Base-by-base conservation (phyloP, 495 filamentous ascomycete species). In the Apodospora peruviana region DNA sequence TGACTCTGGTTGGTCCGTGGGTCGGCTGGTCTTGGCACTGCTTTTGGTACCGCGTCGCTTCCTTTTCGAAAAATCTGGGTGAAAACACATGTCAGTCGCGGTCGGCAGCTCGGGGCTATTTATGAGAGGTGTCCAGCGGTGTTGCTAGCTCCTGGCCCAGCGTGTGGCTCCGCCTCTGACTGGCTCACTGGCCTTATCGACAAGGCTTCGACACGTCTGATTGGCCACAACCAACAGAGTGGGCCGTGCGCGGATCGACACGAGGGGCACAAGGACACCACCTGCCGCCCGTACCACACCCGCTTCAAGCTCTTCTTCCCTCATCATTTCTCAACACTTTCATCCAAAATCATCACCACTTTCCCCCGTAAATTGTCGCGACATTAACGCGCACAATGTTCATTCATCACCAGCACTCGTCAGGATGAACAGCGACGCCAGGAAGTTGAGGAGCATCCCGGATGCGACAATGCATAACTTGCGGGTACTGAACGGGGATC, bases 101-200 rank as follows among this genome's bases (percentile, higher is more conserved):
- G 62, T 64, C 60, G 65, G 65, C 55, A 64, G 62, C 53, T 47
- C 53, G 56, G 59, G 58, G 60, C 62, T 68, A 68, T 68, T 68
- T 68, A 68, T 68, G 54, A 65, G 45, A 59, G 57, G 51, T 56
- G 54, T 45, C 66, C 53, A 65, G 45, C 57, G 57, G 51, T 56
- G 54, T 45, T 14, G 27, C 57, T 43, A 32, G 48, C 39, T 56
- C 49, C 50, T 55, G 47, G 50, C 42, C 44, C 40, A 41, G 40
- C 19, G 50, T 34, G 48, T 57, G 62, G 59, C 51, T 53, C 62
- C 51, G 59, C 53, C 55, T 61, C 54, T 62, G 59, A 65, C 47
- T 65, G 57, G 63, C 46, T 54, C 37, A 48, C 27, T 48, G 43
- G 50, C 37, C 52, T 60, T 49, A 53, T 58, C 49, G 54, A 58